These are phyloP conservation scores for Suhomyces sp. DNA, from an alignment of 805 yeast genomes.

Conservation along the genomic window DNA sequence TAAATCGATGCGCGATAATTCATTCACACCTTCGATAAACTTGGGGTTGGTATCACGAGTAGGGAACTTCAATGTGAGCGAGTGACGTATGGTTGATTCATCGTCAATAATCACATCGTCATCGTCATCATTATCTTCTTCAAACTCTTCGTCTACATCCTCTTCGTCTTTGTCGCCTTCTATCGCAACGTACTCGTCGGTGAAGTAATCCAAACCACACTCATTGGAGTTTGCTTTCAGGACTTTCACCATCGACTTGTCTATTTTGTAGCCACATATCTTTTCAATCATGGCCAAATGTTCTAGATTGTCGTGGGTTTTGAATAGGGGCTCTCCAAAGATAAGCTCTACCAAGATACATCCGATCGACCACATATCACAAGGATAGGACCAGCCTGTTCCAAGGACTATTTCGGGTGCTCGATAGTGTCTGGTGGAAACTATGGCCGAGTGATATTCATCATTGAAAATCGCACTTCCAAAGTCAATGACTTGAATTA, in stretches of 20 bases:
- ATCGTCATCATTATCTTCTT: constrained; percentile 16
- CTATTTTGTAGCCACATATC: constrained; percentile 57
- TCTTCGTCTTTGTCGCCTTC: neutral
- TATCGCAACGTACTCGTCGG: constrained; percentile 17
- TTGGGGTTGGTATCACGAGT: constrained; percentile 36
- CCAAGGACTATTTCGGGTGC: constrained; percentile 97
- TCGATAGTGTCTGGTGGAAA: constrained; percentile 92
- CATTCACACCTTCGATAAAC: constrained; percentile 37
- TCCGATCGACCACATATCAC: constrained; percentile 97
- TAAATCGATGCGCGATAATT: constrained; percentile 41
- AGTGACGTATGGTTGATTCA: constrained; percentile 23
- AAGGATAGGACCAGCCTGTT: constrained; percentile 94
- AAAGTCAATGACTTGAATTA: constrained; percentile 88
- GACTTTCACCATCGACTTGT: constrained; percentile 35
- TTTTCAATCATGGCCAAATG: constrained; percentile 95
- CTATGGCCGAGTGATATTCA: constrained; percentile 89
- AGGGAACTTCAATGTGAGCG: constrained; percentile 37
- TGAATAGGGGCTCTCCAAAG: constrained; percentile 92
- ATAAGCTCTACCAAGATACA: constrained; percentile 88
- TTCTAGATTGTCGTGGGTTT: constrained; percentile 91
- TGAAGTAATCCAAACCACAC: constrained; percentile 40
- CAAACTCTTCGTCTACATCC: constrained; percentile 5
- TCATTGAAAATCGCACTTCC: constrained; percentile 95
- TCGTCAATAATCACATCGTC: constrained; percentile 33
- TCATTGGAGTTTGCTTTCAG: constrained; percentile 37